Percentiles rank a stretch among this genome's conserved stretches.
These are phyloP conservation scores for Zanthoxylum bungeanum DNA, from an alignment of 345 rosid genomes.

Conservation along the genomic window DNA sequence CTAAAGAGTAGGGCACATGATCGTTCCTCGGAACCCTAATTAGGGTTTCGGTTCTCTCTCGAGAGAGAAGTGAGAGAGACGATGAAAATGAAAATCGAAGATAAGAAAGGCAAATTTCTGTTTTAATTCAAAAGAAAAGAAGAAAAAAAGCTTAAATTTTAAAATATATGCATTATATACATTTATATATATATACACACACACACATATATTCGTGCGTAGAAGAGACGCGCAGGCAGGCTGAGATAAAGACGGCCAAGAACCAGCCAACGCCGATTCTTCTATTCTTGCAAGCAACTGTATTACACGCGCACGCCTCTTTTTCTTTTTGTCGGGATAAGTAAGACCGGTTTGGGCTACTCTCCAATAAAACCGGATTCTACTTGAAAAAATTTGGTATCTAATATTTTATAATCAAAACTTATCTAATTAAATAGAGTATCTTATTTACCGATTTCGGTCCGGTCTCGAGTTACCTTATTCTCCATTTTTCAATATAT, in stretches of 20 bases:
- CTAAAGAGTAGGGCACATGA: constrained; percentile 10
- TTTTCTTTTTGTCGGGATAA: too few species aligned
- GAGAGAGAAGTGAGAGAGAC: constrained; percentile 12
- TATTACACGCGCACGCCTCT: background rate
- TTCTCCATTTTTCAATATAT: too few species aligned
- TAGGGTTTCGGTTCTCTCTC: constrained; percentile 27
- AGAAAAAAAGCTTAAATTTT: too few species aligned
- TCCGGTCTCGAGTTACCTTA: too few species aligned
- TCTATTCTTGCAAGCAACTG: background rate
- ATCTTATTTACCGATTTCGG: too few species aligned
- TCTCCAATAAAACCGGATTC: background rate
- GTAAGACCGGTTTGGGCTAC: too few species aligned
- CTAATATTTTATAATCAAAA: too few species aligned
- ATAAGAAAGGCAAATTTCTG: background rate
- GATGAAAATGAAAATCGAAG: background rate
- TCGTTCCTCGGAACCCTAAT: constrained; percentile 3
- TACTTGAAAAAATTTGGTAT: too few species aligned
- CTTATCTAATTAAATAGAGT: too few species aligned
- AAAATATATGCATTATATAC: too few species aligned
- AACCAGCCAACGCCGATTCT: background rate
- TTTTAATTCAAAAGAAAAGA: too few species aligned
- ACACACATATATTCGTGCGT: background rate
- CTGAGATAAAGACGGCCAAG: background rate
- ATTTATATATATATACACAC: too few species aligned
- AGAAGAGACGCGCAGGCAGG: background rate